phyloP scores from a whole-genome alignment of 139 green algal genomes.

The Yamagishiella unicocca region DNA sequence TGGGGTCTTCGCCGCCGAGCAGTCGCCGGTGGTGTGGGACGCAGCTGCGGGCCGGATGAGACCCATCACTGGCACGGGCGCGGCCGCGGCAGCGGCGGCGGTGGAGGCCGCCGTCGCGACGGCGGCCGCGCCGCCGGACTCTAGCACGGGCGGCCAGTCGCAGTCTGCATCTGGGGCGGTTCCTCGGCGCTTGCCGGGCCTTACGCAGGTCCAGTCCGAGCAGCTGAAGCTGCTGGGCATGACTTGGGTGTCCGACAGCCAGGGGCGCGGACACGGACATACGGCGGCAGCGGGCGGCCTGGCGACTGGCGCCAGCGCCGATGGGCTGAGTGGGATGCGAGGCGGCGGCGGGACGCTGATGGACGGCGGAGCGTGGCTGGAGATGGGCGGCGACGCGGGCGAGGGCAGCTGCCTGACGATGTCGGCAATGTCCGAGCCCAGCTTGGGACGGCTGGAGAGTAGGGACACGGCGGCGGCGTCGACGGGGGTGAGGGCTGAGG shows the following conservation, averaged over 20 bases:
- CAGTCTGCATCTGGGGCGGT: neutral
- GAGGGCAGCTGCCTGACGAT: neutral
- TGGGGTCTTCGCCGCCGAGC: no score
- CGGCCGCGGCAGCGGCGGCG: neutral
- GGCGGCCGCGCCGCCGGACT: neutral
- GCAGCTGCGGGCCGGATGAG: no score
- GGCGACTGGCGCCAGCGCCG: neutral
- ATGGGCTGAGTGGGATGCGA: neutral
- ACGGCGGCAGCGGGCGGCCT: neutral
- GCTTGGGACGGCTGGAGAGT: no score
- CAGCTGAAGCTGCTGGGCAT: slow-evolving; percentile 27
- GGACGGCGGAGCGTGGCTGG: neutral
- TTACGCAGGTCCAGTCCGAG: slow-evolving; percentile 21
- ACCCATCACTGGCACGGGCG: neutral
- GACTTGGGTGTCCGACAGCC: neutral
- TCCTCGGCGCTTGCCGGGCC: neutral
- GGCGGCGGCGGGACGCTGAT: neutral
- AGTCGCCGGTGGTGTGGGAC: no score
- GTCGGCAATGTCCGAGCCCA: neutral
- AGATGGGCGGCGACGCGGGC: neutral
- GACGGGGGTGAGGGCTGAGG: neutral
- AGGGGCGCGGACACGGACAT: neutral
- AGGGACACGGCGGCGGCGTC: neutral
- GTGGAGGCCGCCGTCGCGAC: neutral
- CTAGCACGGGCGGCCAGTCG: neutral